Evolutionary conservation across 2,329 filamentous ascomycete species (phyloP).

Genomic region (Stagonosporopsis cucurbitacearum): DNA sequence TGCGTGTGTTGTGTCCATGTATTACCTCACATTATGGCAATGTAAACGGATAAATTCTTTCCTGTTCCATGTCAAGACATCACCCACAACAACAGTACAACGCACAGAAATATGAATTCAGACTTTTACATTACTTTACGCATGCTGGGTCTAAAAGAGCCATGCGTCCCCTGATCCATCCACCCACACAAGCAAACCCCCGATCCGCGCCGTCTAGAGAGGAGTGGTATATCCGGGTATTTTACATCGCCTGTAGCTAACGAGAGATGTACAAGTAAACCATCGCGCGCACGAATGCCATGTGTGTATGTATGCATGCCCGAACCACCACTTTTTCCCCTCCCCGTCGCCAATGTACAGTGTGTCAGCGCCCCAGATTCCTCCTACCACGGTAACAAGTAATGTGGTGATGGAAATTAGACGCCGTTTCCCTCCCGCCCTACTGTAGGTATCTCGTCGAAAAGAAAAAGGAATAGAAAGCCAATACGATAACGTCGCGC

Average conservation of each 20-base stretch:
- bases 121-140: slow-evolving; percentile 6
- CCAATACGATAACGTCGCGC: slow-evolving; percentile 32
- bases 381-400: neutral
- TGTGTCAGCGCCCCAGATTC: neutral
- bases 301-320: slow-evolving; percentile 18
- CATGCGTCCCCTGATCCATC: slow-evolving; percentile 13
- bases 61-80: neutral
- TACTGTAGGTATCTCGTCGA: slow-evolving; percentile 20
- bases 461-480: neutral
- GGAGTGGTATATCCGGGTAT: slow-evolving; percentile 48
- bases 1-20: no score
- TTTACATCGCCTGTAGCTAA: slow-evolving; percentile 30
- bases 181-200: neutral
- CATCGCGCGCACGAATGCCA: slow-evolving; percentile 20
- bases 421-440: slow-evolving; percentile 12
- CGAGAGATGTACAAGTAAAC: neutral
- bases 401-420: neutral
- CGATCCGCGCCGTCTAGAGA: slow-evolving; percentile 36
- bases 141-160: neutral
- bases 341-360: slow-evolving; percentile 22
- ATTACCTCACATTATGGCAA: no score
- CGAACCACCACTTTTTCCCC: slow-evolving; percentile 20
- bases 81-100: neutral
- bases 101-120: neutral
- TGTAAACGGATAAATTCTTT: neutral